Percentiles rank a stretch among this genome's conserved stretches.
Conservation (phyloP, 2,329 filamentous ascomycete species). For the Talaromyces islandicus region DNA sequence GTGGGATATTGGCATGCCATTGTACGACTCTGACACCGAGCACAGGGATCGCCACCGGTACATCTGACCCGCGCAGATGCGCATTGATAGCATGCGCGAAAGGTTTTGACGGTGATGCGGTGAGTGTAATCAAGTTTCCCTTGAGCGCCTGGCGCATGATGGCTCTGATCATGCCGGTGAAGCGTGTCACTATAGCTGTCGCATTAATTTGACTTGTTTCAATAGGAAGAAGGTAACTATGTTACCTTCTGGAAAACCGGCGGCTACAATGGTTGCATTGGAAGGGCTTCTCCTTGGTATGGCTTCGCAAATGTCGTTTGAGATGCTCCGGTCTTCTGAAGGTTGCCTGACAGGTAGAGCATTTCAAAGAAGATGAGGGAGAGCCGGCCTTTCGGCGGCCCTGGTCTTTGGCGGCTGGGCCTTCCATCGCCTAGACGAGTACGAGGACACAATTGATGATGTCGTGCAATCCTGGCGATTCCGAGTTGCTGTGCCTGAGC, state of each 20-base stretch:
- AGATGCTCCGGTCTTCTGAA: conserved; percentile 37
- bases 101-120: conserved; percentile 37
- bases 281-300: conserved; percentile 36
- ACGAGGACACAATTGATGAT: not conserved
- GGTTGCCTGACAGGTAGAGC: conserved; percentile 27
- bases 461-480: not conserved
- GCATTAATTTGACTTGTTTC: not conserved
- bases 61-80: conserved; percentile 35
- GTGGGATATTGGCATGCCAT: conserved; percentile 36
- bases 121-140: conserved; percentile 26
- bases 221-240: not conserved
- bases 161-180: conserved; percentile 34
- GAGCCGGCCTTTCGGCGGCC: not conserved
- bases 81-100: conserved; percentile 35
- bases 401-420: not conserved
- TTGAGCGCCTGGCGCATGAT: conserved; percentile 30
- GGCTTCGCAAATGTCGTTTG: conserved; percentile 36
- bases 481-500: not conserved
- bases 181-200: conserved; percentile 29
- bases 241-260: conserved; percentile 36
- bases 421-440: not conserved
- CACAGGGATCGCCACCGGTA: conserved; percentile 32
- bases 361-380: conserved; percentile 1
- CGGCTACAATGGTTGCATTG: conserved; percentile 36
- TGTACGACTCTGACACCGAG: conserved; percentile 30